A percentile compares a stretch with the other conserved stretches of the same genome.
Evolutionary conservation across 345 rosid genomes (phyloP).

Genomic region (Syzygium jambos): DNA sequence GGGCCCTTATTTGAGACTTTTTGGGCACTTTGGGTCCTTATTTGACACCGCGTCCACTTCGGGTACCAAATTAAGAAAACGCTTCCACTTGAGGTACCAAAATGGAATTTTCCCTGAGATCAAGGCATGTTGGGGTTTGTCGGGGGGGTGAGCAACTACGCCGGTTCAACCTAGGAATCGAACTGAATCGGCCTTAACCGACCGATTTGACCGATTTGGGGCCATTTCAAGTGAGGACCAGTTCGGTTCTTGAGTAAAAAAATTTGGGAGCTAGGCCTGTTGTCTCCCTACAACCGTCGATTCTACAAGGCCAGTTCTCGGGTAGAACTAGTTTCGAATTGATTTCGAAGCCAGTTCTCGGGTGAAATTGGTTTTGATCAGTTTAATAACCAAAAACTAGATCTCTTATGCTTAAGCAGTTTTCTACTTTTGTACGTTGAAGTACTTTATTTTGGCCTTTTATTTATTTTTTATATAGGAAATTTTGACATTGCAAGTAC

Average conservation of each 20-base stretch:
- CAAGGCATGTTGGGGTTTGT: too few relatives aligned
- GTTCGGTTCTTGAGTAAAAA: neutral
- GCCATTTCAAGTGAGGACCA: neutral
- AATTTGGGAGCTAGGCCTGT: neutral
- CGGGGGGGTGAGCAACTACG: too few relatives aligned
- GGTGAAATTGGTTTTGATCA: fast-evolving
- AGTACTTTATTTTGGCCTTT: neutral
- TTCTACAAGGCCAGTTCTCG: fast-evolving
- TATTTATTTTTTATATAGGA: neutral
- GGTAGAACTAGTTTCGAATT: neutral
- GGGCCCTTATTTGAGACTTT: too few relatives aligned
- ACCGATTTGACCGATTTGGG: too few relatives aligned
- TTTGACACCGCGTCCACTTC: too few relatives aligned
- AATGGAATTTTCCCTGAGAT: too few relatives aligned
- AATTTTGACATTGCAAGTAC: neutral
- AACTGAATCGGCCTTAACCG: neutral
- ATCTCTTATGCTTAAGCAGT: neutral
- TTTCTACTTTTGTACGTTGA: neutral
- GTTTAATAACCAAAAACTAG: neutral
- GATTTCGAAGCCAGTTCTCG: neutral
- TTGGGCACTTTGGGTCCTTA: too few relatives aligned
- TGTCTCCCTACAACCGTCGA: fast-evolving
- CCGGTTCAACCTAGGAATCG: neutral
- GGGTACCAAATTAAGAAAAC: too few relatives aligned
- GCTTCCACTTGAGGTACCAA: too few relatives aligned